Evolutionary conservation across 129 eudicot species (phyloP), one percentile per base, ranked within the genome.

Genomic region (Artemisia annua): DNA sequence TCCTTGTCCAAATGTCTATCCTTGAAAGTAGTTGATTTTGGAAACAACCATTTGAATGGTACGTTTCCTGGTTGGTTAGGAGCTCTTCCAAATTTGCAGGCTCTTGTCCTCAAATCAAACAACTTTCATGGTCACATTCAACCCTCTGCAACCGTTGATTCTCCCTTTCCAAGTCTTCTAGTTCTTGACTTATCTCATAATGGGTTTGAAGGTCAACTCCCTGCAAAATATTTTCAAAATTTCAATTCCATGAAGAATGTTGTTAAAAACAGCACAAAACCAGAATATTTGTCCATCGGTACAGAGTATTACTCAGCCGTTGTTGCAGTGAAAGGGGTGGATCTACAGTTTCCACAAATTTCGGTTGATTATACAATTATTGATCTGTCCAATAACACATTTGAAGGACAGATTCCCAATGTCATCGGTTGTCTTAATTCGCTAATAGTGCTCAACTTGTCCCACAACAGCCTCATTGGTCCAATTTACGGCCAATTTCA

Each of bases 121-220:
- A 20, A 20, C 22, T 20, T 20, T 20, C 22, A 20, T 20, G 22
- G 22, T 0, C 22, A 20, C 22, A 20, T 20, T 0, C 22, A 20
- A 20, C 12, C n/a, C 15, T 12, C 24, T n/a, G 46, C 74, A 0
- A 35, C 8, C 22, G 30, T 3, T 12, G 26, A 68, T 4, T 10
- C 19, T 7, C 55, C 71, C 2, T 75, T 84, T 58, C 75, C 84
- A 15, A 51, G 49, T 35, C 22, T 81, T 2, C 79, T 51, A 57
- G 74, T 87, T 9, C 32, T 87, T 5, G 85, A 81, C 76, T 50
- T 87, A 35, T 81, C 92, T 9, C 11, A 70, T n/a, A 84, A 87
- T 24, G 19, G 19, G 44, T 75, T 86, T 24, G 52, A 17, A 17
- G 88, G 88, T 2, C 1, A 2, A 5, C 58, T 86, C 46, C 88